phyloP scores from a whole-genome alignment of 306 rosid genomes.

The Benincasa hispida region DNA sequence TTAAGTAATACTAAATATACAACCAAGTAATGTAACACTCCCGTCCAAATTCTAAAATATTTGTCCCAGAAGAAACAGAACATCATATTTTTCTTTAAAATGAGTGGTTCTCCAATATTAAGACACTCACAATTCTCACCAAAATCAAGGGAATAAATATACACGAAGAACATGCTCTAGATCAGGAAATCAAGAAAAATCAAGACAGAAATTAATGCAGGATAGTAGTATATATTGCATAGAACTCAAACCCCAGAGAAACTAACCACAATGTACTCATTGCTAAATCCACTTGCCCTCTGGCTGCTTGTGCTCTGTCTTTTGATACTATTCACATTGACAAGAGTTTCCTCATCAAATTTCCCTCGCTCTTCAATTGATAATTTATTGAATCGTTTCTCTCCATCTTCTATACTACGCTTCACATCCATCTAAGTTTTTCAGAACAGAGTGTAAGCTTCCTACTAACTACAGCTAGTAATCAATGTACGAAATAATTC shows the following conservation, averaged over 20 bases:
- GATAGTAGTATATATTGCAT: not conserved
- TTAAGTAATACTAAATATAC: not conserved
- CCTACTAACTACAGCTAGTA: not conserved
- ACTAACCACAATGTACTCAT: slow-evolving; percentile 90
- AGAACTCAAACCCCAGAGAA: not conserved
- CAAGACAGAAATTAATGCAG: not conserved
- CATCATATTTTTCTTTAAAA: not conserved
- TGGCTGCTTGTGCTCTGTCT: slow-evolving; percentile 63
- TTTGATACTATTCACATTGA: slow-evolving; percentile 80
- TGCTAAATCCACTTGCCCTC: slow-evolving; percentile 81
- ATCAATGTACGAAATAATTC: not conserved
- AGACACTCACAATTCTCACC: not conserved
- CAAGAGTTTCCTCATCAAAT: slow-evolving; percentile 92
- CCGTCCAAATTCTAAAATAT: not conserved
- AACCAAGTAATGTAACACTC: not conserved
- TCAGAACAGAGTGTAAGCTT: not conserved
- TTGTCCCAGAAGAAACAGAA: not conserved
- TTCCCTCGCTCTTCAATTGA: slow-evolving; percentile 98
- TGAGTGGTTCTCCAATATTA: not conserved
- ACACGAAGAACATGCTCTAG: not conserved
- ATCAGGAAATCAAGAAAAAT: not conserved
- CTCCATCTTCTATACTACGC: slow-evolving; percentile 77
- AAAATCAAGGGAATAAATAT: not conserved
- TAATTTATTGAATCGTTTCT: slow-evolving; percentile 86
- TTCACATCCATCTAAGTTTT: slow-evolving; percentile 57